Conservation (phyloP, 441 rosid species). For the Flueggea neowawraea region DNA sequence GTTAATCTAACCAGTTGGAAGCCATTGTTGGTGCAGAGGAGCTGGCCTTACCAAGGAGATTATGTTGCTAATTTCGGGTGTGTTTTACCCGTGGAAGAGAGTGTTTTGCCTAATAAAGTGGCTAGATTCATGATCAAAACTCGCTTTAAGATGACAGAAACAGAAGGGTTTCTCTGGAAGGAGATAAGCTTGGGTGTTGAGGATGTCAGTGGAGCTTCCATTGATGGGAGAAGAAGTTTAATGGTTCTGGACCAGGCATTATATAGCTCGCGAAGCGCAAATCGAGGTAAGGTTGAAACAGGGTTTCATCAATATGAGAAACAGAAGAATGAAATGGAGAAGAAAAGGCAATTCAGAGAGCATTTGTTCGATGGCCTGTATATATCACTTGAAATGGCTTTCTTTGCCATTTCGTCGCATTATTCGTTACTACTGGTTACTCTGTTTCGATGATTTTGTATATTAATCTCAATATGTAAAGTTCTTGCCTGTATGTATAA, state of each 20-base stretch:
- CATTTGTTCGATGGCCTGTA: slow-evolving; percentile 18
- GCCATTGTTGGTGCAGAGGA: slow-evolving; percentile 22
- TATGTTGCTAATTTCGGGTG: slow-evolving; percentile 25
- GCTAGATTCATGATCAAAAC: slow-evolving; percentile 22
- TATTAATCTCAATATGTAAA: too few species aligned
- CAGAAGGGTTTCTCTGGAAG: slow-evolving; percentile 9
- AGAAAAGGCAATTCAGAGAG: slow-evolving; percentile 9
- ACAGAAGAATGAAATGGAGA: slow-evolving; percentile 13
- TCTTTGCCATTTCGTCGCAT: slow-evolving; percentile 13
- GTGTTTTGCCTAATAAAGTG: slow-evolving; percentile 13
- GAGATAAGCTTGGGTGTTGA: slow-evolving; percentile 27
- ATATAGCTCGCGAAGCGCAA: slow-evolving; percentile 14
- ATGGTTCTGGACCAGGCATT: slow-evolving; percentile 26
- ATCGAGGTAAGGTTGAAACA: slow-evolving; percentile 10
- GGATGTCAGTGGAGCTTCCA: slow-evolving; percentile 19
- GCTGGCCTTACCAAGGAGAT: slow-evolving; percentile 16
- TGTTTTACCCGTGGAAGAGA: slow-evolving; percentile 23
- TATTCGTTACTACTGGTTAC: too few species aligned
- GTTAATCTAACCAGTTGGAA: slow-evolving; percentile 35
- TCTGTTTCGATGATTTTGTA: too few species aligned
- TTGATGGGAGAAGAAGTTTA: slow-evolving; percentile 15
- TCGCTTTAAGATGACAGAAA: slow-evolving; percentile 15
- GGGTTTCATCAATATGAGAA: slow-evolving; percentile 14
- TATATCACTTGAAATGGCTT: slow-evolving; percentile 15
- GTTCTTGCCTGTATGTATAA: too few species aligned